Percentiles rank a stretch among this genome's conserved stretches.
Conservation (phyloP, 345 rosid genomes). For the Murraya koenigii region DNA sequence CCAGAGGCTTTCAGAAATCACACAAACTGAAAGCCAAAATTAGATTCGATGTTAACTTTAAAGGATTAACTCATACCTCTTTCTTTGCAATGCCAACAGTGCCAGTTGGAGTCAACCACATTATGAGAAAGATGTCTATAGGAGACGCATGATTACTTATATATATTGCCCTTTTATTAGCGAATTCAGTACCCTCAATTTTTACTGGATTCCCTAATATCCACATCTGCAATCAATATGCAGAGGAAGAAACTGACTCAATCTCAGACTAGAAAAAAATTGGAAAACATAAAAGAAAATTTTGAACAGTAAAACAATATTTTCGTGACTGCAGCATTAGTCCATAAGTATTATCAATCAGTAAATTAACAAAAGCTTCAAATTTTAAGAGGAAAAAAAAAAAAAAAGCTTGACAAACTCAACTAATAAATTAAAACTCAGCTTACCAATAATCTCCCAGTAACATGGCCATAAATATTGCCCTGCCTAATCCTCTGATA, state of each 20-base stretch:
- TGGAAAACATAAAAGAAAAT: neutral
- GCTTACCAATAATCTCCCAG: conserved; percentile 59
- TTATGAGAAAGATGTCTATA: conserved; percentile 46
- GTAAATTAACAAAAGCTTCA: neutral
- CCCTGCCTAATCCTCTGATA: conserved; percentile 49
- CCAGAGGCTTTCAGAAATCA: neutral
- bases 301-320: neutral
- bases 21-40: neutral
- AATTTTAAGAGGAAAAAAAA: too few relatives aligned
- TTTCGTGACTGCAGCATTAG: neutral
- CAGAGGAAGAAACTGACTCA: neutral
- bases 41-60: neutral
- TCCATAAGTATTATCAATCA: neutral
- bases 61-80: conserved; percentile 30
- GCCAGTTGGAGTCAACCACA: conserved; percentile 58
- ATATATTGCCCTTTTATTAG: conserved; percentile 48
- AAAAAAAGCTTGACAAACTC: neutral
- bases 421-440: neutral
- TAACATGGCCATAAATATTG: conserved; percentile 52
- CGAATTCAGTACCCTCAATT: conserved; percentile 46
- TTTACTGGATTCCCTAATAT: conserved; percentile 50
- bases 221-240: conserved; percentile 52
- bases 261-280: neutral
- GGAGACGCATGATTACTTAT: conserved; percentile 63
- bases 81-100: conserved; percentile 60